Base-by-base conservation (phyloP, 768 basidiomycete genomes). In the Tephrocybe sp. region DNA sequence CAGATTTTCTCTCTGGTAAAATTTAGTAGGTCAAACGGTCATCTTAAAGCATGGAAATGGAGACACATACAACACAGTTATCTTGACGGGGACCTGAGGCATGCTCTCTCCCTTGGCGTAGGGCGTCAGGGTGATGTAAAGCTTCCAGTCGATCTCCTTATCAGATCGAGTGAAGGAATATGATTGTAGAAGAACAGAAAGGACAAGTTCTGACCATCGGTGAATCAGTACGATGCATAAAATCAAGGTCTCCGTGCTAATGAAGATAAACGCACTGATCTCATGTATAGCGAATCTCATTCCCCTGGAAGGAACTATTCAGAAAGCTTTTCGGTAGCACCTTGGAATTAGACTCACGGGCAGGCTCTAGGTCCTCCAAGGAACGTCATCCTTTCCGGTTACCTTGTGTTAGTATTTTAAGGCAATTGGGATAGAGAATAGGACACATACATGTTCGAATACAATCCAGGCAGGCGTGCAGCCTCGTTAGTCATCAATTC, bases 311-410 rank as follows among this genome's bases (percentile, higher is more conserved):
- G 14, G 10, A 14, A 14, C 19, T 53, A 10, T 52, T 13, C 8
- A 44, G 33, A 10, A 5, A n/a, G n/a, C 17, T 19, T 22, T 0
- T n/a, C 34, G 50, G 22, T 60, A 61, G 19, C 58, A 57, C 36
- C 59, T 59, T 42, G 11, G 45, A 42, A n/a, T 20, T 5, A 40
- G 40, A 66, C 72, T 43, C 55, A 75, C 73, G 74, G 74, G 68
- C 75, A 78, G 0, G 72, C 65, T 36, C 74, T 65, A n/a, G 68
- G 67, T 42, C 76, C 75, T 16, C 69, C 73, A 31, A 74, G 54
- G 66, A 76, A 78, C 1, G 75, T 71, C 72, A 77, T 70, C 53
- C 75, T 77, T 13, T 34, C 30, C 7, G 10, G 39, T 13, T 19
- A 38, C 34, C 32, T 35, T 20, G 31, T 36, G 40, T 54, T 40